Conservation (phyloP, 352 stramenopile genomes). For the Phytopythium litorale region DNA sequence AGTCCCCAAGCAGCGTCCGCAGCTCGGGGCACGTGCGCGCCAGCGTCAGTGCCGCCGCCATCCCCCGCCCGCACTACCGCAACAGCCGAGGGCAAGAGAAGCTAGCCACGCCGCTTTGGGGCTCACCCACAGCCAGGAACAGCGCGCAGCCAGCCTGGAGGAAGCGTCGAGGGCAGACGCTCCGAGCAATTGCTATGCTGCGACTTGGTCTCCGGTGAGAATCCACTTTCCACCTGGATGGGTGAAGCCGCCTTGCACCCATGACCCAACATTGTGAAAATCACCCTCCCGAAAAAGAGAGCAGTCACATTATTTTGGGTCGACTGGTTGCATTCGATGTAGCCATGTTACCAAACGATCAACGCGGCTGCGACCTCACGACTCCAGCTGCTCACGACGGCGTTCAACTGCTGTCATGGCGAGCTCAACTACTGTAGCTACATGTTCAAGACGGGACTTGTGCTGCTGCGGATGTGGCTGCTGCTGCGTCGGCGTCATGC, state of each 20-base stretch:
- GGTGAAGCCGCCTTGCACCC: too few relatives aligned
- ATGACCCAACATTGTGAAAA: background rate
- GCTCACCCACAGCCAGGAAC: background rate
- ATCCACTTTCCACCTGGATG: too few relatives aligned
- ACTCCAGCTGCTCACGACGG: too few relatives aligned
- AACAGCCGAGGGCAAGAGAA: background rate
- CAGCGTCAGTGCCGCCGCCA: background rate
- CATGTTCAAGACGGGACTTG: background rate
- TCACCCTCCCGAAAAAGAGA: too few relatives aligned
- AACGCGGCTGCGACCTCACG: too few relatives aligned
- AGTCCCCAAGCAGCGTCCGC: slow-evolving; percentile 6
- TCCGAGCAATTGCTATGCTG: too few relatives aligned
- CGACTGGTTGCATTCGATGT: too few relatives aligned
- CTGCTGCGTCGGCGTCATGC: background rate
- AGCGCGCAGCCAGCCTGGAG: too few relatives aligned
- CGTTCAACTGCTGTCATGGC: background rate
- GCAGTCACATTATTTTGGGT: too few relatives aligned
- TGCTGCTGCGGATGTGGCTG: background rate
- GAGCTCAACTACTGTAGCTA: background rate
- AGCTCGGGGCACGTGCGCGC: background rate
- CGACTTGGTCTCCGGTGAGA: too few relatives aligned
- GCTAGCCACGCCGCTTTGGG: background rate
- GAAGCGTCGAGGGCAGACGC: too few relatives aligned
- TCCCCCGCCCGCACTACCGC: background rate
- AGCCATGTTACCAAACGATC: too few relatives aligned